phyloP scores from a whole-genome alignment of 495 filamentous ascomycete genomes.

The Platismatia glauca region DNA sequence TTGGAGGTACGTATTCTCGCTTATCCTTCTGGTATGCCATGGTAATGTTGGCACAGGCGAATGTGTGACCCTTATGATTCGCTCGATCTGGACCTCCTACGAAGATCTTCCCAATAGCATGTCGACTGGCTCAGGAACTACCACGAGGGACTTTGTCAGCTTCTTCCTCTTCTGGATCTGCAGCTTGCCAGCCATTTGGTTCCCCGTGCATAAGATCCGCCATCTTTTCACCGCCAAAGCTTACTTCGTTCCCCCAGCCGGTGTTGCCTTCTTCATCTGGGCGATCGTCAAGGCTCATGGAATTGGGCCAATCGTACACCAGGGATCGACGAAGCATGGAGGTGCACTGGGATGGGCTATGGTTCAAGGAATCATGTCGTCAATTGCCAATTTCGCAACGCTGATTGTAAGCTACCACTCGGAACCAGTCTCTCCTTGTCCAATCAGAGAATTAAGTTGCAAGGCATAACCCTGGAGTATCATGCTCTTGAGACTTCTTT shows the following conservation, averaged over 20 bases:
- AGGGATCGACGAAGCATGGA: conserved; percentile 55
- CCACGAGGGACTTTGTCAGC: conserved; percentile 63
- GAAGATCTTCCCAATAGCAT: conserved; percentile 59
- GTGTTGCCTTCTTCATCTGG: conserved; percentile 87
- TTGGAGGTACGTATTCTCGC: conserved; percentile 50
- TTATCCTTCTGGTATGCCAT: conserved; percentile 5
- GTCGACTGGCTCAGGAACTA: conserved; percentile 55
- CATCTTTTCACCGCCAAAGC: conserved; percentile 92
- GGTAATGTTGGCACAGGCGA: conserved; percentile 35
- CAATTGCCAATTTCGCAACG: conserved; percentile 89
- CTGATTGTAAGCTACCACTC: conserved; percentile 49
- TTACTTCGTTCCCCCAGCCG: conserved; percentile 73
- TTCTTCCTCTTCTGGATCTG: conserved; percentile 81
- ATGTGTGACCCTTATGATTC: conserved; percentile 75
- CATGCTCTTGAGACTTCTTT: not conserved
- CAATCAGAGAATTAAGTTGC: not conserved
- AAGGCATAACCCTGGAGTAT: not conserved
- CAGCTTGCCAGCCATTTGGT: conserved; percentile 79
- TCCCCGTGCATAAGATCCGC: conserved; percentile 49
- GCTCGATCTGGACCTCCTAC: conserved; percentile 68
- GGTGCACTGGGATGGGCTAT: conserved; percentile 71
- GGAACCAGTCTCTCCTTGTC: not conserved
- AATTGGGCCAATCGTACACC: conserved; percentile 74
- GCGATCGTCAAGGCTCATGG: conserved; percentile 74
- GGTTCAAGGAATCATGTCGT: conserved; percentile 74